These are phyloP conservation scores for Mrakia frigida DNA, from an alignment of 768 basidiomycete genomes.

Conservation along the genomic window DNA sequence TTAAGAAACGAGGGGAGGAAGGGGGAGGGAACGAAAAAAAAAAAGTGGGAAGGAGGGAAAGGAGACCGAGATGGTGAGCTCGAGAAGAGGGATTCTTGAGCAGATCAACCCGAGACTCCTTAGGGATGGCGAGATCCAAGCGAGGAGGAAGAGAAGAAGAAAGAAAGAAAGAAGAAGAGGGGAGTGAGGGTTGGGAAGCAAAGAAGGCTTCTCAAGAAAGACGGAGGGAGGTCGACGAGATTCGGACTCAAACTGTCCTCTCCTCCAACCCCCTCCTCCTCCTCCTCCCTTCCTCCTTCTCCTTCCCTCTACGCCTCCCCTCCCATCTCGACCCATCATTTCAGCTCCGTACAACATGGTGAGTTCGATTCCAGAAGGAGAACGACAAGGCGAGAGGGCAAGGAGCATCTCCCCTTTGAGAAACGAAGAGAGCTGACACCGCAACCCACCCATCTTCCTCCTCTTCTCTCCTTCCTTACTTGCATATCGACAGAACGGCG, in stretches of 20 bases:
- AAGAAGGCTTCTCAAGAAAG: no score
- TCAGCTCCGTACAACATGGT: background rate
- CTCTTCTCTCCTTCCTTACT: background rate
- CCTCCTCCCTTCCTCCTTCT: background rate
- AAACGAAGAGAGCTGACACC: background rate
- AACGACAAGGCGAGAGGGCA: background rate
- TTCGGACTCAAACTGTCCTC: no score
- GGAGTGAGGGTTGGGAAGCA: no score
- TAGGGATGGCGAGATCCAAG: background rate
- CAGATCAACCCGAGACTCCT: background rate
- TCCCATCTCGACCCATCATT: background rate
- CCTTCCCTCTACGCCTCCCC: no score
- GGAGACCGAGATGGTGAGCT: background rate
- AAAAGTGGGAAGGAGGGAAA: background rate
- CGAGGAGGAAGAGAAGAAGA: no score
- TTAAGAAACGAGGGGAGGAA: constrained; percentile 19
- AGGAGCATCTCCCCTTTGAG: background rate
- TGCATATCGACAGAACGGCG: background rate
- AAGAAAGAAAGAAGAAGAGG: no score
- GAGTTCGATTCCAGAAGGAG: background rate
- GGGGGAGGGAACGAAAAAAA: background rate
- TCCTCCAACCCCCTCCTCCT: background rate
- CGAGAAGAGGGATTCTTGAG: background rate
- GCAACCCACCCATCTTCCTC: no score
- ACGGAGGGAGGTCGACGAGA: no score